Conservation (phyloP, 768 basidiomycete genomes). For the Cystofilobasidium ferigula region DNA sequence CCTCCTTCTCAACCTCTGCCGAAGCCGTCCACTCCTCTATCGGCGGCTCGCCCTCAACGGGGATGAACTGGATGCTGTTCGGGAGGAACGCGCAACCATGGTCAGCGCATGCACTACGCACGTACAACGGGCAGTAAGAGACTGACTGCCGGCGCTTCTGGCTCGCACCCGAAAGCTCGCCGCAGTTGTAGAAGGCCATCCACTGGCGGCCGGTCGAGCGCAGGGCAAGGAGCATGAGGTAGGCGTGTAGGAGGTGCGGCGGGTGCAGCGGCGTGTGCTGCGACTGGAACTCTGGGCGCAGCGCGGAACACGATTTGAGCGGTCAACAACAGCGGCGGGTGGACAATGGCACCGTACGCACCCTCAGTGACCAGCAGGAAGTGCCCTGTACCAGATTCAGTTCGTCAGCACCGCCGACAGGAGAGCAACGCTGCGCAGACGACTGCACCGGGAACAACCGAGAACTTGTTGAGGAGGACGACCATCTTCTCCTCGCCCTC, state of each 20-base stretch:
- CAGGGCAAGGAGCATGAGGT: constrained; percentile 21
- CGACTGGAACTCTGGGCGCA: constrained; percentile 20
- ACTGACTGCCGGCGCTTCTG: constrained; percentile 22
- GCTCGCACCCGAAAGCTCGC: constrained; percentile 17
- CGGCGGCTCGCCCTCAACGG: constrained; percentile 8
- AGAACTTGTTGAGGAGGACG: constrained; percentile 24
- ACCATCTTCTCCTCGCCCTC: constrained; percentile 27
- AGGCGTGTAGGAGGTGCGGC: constrained; percentile 26
- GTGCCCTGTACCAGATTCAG: background rate
- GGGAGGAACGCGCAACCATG: background rate
- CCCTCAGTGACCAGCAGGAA: constrained; percentile 22
- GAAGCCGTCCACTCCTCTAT: constrained; percentile 19
- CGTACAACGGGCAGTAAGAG: background rate
- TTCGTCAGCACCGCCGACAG: background rate
- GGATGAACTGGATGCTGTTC: constrained; percentile 21
- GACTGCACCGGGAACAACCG: constrained; percentile 6
- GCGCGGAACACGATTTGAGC: background rate
- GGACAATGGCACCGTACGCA: background rate
- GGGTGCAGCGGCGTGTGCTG: constrained; percentile 22
- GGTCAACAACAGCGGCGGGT: background rate
- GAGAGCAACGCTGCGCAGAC: background rate
- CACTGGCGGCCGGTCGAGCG: constrained; percentile 5
- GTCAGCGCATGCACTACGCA: too few relatives aligned
- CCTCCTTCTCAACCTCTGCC: constrained; percentile 17
- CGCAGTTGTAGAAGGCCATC: constrained; percentile 23